Base-by-base conservation (phyloP, 2,329 filamentous ascomycete species). In the Fusarium sp. region DNA sequence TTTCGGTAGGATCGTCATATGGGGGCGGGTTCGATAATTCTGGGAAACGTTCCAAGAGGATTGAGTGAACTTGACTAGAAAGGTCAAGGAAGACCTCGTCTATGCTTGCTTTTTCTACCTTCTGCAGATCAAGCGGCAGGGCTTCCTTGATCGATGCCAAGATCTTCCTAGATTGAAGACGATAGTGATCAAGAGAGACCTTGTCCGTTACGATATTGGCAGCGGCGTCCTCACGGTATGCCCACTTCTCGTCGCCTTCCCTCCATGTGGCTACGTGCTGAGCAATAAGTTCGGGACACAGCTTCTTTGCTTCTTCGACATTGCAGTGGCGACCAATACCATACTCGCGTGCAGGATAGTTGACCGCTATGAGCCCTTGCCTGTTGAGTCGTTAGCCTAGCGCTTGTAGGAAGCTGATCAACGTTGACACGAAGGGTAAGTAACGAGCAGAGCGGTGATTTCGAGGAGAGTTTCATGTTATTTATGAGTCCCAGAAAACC, bases 261-360 rank as follows among this genome's bases (percentile, higher is more conserved):
- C 92, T 91, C 90, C 94, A 98, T 7, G 94, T 98, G 43, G 94
- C 94, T 19, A 98, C 96, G 78, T 99, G 96, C 80, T 98, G 95
- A 55, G 92, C 84, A 58, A 97, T 89, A 31, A 99, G 85, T 15
- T 92, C 84, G 1, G 95, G 94, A 75, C 96, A 99, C 67, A 93
- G 84, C 79, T 95, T 95, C 79, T 90, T 91, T 19, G 96, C 96
- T 75, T 98, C 96, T 6, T 85, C 84, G 42, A 93, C 87, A 10
- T 89, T 92, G 67, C 95, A 90, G 81, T 97, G 93, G 34, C 95
- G 85, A 44, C 85, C 91, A 55, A 99, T 89, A 3, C 93, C 94
- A 74, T 89, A 94, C 10, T 87, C 87, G 17, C 96, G 90, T 7
- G 95, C 94, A 4, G 96, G 90, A 76, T 99, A 99, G 82, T 99